phyloP scores from a whole-genome alignment of 1,284 basidiomycete genomes.

The Afroboletus lepidellus region DNA sequence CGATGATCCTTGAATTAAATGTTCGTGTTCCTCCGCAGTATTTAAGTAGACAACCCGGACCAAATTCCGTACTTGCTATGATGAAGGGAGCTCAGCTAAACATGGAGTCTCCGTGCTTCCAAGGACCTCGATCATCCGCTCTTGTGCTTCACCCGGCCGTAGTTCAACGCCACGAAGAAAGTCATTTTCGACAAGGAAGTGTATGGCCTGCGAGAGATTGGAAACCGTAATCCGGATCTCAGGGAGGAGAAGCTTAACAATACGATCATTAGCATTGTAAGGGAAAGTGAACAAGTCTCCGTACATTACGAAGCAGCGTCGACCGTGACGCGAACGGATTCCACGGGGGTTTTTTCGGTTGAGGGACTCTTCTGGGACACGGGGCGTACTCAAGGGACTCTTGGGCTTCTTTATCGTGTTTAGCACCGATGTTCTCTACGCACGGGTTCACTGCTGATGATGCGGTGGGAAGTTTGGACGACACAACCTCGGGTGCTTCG shows the following conservation, averaged over 20 bases:
- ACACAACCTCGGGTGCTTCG: slow-evolving; percentile 57
- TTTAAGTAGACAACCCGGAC: background rate
- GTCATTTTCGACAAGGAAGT: slow-evolving; percentile 90
- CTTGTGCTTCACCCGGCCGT: slow-evolving; percentile 73
- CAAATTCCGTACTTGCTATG: background rate
- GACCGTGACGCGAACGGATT: slow-evolving; percentile 72
- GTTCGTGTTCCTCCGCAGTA: background rate
- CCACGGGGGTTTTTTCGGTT: slow-evolving; percentile 52
- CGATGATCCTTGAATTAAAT: slow-evolving; percentile 7
- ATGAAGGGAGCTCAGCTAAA: background rate
- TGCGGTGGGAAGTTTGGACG: slow-evolving; percentile 49
- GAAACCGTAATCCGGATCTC: slow-evolving; percentile 91
- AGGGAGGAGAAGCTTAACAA: slow-evolving; percentile 70
- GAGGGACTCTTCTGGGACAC: slow-evolving; percentile 34
- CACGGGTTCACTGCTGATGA: no score
- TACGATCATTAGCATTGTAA: slow-evolving; percentile 15
- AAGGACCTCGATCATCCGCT: slow-evolving; percentile 65
- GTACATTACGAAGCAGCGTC: slow-evolving; percentile 73
- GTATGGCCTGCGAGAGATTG: slow-evolving; percentile 91
- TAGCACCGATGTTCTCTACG: slow-evolving; percentile 2
- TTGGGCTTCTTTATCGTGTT: background rate
- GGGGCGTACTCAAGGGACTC: background rate
- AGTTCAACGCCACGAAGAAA: slow-evolving; percentile 85
- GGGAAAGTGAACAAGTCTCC: background rate
- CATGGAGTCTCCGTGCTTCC: slow-evolving; percentile 22